These are phyloP conservation scores for Lactarius tabidus DNA, from an alignment of 768 basidiomycete genomes.

Conservation along the genomic window DNA sequence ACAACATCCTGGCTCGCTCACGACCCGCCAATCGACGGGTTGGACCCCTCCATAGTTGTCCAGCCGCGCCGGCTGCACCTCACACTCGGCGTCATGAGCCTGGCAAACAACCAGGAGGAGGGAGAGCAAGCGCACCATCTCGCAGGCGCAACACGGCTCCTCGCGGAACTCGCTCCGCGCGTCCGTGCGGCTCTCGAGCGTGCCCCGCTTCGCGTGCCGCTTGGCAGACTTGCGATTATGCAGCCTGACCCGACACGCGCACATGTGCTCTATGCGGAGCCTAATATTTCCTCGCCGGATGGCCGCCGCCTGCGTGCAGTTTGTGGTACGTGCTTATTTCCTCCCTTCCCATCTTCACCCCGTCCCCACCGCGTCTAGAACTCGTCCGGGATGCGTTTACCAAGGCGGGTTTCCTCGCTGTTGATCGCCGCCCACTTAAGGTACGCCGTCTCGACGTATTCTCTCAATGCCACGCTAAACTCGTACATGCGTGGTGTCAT, in stretches of 20 bases:
- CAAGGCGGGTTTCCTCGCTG: conserved; percentile 33
- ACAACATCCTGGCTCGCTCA: conserved; percentile 31
- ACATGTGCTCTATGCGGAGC: conserved; percentile 56
- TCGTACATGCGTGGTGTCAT: no score
- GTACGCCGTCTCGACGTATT: conserved; percentile 24
- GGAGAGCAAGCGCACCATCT: conserved; percentile 21
- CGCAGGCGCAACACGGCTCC: conserved; percentile 27
- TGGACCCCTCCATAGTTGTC: conserved; percentile 59
- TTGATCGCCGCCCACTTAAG: conserved; percentile 36
- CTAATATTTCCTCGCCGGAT: conserved; percentile 35
- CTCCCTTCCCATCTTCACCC: not conserved
- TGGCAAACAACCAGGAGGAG: conserved; percentile 28
- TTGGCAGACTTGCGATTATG: conserved; percentile 52
- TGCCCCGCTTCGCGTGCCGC: conserved; percentile 35
- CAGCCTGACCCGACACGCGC: conserved; percentile 40
- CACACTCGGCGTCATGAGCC: conserved; percentile 71
- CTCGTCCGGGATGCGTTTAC: conserved; percentile 32
- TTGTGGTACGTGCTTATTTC: conserved; percentile 22
- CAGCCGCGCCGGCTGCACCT: conserved; percentile 58
- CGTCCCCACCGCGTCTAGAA: conserved; percentile 26
- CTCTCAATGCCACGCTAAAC: no score
- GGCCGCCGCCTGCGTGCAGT: conserved; percentile 35
- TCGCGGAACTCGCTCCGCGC: conserved; percentile 31
- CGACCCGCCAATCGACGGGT: conserved; percentile 41
- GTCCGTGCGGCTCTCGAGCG: conserved; percentile 42